Conservation (phyloP, 2,329 filamentous ascomycete species). For the Fusarium robinianum region DNA sequence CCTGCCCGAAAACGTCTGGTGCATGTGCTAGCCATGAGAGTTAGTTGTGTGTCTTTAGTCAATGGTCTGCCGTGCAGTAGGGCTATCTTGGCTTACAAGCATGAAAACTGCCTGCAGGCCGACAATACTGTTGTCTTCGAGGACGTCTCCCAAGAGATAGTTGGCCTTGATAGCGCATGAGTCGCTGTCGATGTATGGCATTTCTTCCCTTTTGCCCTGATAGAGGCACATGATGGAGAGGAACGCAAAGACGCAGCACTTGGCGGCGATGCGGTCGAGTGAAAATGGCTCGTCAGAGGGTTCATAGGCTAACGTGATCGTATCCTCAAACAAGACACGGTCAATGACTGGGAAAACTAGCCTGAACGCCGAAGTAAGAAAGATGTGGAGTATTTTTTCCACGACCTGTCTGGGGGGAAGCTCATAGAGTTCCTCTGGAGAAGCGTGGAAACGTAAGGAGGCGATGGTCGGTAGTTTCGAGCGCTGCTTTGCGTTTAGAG, state of each 20-base stretch:
- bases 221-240: conserved; percentile 42
- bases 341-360: conserved; percentile 56
- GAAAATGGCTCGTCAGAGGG: conserved; percentile 19
- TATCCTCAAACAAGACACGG: conserved; percentile 50
- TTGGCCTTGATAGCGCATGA: conserved; percentile 47
- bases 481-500: background rate
- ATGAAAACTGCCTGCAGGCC: conserved; percentile 52
- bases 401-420: conserved; percentile 35
- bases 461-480: background rate
- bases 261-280: conserved; percentile 42
- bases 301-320: conserved; percentile 51
- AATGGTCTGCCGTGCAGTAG: background rate
- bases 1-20: conserved; percentile 51
- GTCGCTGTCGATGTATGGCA: conserved; percentile 45
- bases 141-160: conserved; percentile 46
- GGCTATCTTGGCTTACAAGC: conserved; percentile 46
- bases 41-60: background rate
- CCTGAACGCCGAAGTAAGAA: conserved; percentile 42
- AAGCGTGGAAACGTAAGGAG: conserved; percentile 2
- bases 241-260: conserved; percentile 56
- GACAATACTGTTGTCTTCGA: conserved; percentile 50
- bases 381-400: conserved; percentile 31
- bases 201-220: conserved; percentile 13
- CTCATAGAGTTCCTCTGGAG: conserved; percentile 10
- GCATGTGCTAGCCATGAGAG: conserved; percentile 41